Evolutionary conservation across 768 basidiomycete genomes (phyloP).

Genomic region (Russula compacta): DNA sequence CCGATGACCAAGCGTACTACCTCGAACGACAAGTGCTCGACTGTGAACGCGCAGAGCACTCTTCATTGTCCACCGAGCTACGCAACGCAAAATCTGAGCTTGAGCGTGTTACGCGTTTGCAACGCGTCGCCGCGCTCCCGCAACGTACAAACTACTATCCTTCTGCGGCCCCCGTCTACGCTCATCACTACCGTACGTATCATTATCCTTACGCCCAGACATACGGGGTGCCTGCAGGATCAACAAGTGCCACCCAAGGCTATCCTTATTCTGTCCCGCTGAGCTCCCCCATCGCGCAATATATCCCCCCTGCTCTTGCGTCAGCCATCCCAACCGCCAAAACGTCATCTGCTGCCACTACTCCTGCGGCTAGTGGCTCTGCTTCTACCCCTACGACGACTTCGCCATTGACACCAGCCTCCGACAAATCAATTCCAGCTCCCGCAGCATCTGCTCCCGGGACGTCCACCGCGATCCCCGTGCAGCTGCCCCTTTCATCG

Average conservation of each 20-base stretch:
- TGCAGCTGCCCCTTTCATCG: constrained; percentile 58
- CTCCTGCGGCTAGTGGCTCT: neutral
- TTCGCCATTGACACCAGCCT: constrained; percentile 27
- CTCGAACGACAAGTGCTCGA: constrained; percentile 60
- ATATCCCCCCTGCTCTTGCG: constrained; percentile 25
- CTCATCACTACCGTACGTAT: constrained; percentile 57
- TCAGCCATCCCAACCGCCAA: constrained; percentile 19
- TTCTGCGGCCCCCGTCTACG: constrained; percentile 16
- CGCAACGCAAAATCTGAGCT: constrained; percentile 53
- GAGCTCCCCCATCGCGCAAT: constrained; percentile 27
- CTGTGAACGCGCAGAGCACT: constrained; percentile 53
- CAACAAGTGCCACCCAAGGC: constrained; percentile 1
- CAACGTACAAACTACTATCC: constrained; percentile 17
- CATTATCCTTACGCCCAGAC: constrained; percentile 53
- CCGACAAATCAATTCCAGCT: constrained; percentile 26
- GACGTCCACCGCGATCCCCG: constrained; percentile 36
- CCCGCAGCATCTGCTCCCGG: neutral
- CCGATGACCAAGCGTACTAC: constrained; percentile 53
- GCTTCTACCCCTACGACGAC: constrained; percentile 4
- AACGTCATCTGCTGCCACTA: constrained; percentile 12
- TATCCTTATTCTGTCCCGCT: constrained; percentile 19
- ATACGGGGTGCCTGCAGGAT: constrained; percentile 28
- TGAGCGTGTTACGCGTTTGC: constrained; percentile 62
- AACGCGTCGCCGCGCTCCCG: constrained; percentile 40
- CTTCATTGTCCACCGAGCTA: constrained; percentile 47